A percentile compares a stretch with the other conserved stretches of the same genome.
These are phyloP conservation scores for Gyromitra esculenta DNA, from an alignment of 2,329 filamentous ascomycete genomes.

Conservation along the genomic window DNA sequence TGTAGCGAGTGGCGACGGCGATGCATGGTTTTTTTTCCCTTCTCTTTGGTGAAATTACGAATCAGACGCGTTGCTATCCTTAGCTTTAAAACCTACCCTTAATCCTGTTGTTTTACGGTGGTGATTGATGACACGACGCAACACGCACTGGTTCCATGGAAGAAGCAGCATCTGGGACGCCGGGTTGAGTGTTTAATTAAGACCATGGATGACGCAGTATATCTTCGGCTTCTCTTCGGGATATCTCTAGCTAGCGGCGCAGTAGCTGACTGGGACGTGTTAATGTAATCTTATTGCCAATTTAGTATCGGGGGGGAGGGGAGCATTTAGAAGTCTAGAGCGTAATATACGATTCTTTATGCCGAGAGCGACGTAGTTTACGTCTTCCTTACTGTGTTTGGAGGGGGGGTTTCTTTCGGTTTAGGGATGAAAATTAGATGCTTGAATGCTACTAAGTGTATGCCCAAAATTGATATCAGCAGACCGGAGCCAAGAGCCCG, in stretches of 20 bases:
- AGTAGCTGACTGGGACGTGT: not conserved
- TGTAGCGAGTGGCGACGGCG: not conserved
- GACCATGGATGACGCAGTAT: not conserved
- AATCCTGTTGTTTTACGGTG: not conserved
- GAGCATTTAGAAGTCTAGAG: not conserved
- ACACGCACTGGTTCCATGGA: not conserved
- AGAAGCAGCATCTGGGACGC: not conserved
- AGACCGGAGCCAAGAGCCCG: not conserved
- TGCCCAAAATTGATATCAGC: not conserved
- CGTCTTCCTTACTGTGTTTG: constrained; percentile 14
- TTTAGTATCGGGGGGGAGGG: not conserved
- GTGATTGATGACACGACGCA: not conserved
- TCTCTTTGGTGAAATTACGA: constrained; percentile 8
- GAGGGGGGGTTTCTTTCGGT: not conserved
- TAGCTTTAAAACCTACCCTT: not conserved
- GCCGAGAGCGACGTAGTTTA: not conserved
- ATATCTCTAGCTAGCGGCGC: not conserved
- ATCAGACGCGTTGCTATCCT: constrained; percentile 11
- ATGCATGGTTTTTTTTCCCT: not conserved
- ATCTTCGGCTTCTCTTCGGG: not conserved
- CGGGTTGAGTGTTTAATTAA: not conserved
- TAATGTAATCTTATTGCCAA: not conserved
- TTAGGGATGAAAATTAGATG: not conserved
- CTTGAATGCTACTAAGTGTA: not conserved
- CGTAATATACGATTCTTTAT: not conserved